Evolutionary conservation across 2,329 filamentous ascomycete species (phyloP).

Genomic region (Massarina eburnea): DNA sequence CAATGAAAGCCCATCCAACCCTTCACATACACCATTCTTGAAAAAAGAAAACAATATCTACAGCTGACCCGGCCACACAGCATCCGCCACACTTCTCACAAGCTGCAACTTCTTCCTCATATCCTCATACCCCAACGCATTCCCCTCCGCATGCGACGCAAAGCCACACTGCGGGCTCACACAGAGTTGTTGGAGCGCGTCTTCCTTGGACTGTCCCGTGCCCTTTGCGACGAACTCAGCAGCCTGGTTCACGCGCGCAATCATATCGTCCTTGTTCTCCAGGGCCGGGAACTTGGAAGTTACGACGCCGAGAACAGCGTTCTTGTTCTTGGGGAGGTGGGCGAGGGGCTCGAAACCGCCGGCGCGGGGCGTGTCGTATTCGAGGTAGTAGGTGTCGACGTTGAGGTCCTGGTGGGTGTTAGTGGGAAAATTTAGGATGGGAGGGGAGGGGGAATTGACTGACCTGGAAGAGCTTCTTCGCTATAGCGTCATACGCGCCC

Average conservation of each 20-base stretch:
- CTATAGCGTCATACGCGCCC: conserved; percentile 51
- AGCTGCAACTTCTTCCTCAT: conserved; percentile 73
- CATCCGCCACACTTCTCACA: conserved; percentile 70
- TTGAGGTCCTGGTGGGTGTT: conserved; percentile 34
- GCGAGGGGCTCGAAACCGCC: conserved; percentile 52
- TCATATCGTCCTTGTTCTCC: conserved; percentile 51
- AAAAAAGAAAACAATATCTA: too few relatives aligned
- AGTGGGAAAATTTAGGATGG: neutral
- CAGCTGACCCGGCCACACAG: conserved; percentile 65
- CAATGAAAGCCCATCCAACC: conserved; percentile 7
- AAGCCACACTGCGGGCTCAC: conserved; percentile 43
- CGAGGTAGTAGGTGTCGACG: conserved; percentile 45
- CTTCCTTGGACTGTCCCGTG: conserved; percentile 62
- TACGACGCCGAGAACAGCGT: conserved; percentile 50
- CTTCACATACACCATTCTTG: neutral
- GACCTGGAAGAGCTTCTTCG: conserved; percentile 46
- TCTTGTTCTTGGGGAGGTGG: conserved; percentile 49
- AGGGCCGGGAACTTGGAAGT: conserved; percentile 51
- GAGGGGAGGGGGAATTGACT: neutral
- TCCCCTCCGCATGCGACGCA: conserved; percentile 73
- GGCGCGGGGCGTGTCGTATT: conserved; percentile 52
- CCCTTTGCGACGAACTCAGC: conserved; percentile 72
- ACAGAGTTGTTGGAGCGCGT: conserved; percentile 66
- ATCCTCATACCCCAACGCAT: conserved; percentile 67
- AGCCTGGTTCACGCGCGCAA: conserved; percentile 48